Percentiles rank a stretch among this genome's conserved stretches.
Conservation (phyloP, 1,284 basidiomycete genomes). For the Leccinum pallidistipes region DNA sequence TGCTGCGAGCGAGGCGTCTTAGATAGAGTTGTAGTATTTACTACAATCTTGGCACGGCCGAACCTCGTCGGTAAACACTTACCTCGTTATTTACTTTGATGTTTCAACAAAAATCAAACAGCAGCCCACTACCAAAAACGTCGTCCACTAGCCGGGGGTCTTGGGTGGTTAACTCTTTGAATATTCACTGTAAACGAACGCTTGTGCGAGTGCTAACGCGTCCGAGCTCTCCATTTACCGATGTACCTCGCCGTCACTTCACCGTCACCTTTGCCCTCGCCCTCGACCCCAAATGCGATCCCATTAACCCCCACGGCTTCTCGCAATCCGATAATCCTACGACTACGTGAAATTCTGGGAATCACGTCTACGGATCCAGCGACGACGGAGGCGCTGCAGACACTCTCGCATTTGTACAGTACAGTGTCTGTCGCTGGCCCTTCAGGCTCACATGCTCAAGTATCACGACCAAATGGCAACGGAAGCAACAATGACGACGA, state of each 20-base stretch:
- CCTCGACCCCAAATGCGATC: not conserved
- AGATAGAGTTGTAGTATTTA: too few relatives aligned
- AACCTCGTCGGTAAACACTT: too few relatives aligned
- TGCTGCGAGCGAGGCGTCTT: slow-evolving; percentile 4
- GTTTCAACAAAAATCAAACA: too few relatives aligned
- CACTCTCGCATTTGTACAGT: slow-evolving; percentile 77
- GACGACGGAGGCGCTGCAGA: slow-evolving; percentile 79
- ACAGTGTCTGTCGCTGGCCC: slow-evolving; percentile 1
- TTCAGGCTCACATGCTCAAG: slow-evolving; percentile 1
- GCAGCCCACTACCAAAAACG: too few relatives aligned
- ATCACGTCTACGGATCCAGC: slow-evolving; percentile 82
- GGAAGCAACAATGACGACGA: slow-evolving; percentile 27
- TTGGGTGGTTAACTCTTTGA: too few relatives aligned
- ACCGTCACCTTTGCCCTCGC: not conserved
- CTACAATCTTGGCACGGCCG: too few relatives aligned
- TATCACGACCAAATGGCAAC: slow-evolving; percentile 18
- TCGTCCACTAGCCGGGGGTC: too few relatives aligned
- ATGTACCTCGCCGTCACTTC: not conserved
- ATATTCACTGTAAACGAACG: too few relatives aligned
- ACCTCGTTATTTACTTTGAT: too few relatives aligned
- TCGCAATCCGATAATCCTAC: slow-evolving; percentile 72
- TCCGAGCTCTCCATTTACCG: not conserved
- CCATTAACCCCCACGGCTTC: not conserved
- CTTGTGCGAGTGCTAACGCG: too few relatives aligned
- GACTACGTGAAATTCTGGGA: slow-evolving; percentile 87